Evolutionary conservation across 2,329 filamentous ascomycete genomes (phyloP), one percentile per base, ranked within the genome.

Genomic region (Raffaelea albimanens): DNA sequence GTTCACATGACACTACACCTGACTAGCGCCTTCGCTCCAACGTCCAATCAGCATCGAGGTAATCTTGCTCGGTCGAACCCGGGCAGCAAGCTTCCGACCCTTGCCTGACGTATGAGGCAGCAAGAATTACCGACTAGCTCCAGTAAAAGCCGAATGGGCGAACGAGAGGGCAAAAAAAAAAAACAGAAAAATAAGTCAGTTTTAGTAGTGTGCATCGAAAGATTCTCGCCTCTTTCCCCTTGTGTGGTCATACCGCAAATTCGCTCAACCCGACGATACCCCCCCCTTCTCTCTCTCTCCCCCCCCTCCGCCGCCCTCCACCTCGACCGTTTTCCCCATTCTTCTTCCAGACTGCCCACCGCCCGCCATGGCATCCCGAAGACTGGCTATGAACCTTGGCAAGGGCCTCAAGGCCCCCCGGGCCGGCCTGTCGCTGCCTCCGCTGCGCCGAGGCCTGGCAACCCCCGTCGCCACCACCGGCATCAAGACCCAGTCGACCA

Each of bases 361-460:
- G 38, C 68, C 67, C 67, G 65, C 70, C 70, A 96, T 97, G 91
- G 91, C 91, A 76, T 95, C 91, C 72, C 82, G 90, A 81, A 87
- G 89, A 83, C 82, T 97, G 75, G 90, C 90, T 77, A 80, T 94
- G 72, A 95, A 90, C 77, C 82, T 97, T 65, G 81, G 88, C 71
- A 83, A 87, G 75, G 85, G 86, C 72, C 77, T 95, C 87, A 89
- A 77, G 87, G 76, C 75, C 23, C 50, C 52, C n/a, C 87, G 88
- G 70, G 79, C 85, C 71, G 85, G 86, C 70, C 78, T 93, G 71
- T 83, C 85, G 69, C 76, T 85, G 65, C 75, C 88, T 66, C 78
- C 85, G 58, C 74, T 93, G 70, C 84, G 81, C 70, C 82, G 91
- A 75, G 85, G 86, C 66, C 88, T 96, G 67, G 91, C 91, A 63